Evolutionary conservation across 2,329 filamentous ascomycete genomes (phyloP).

Genomic region (Aspergillus nomiae): DNA sequence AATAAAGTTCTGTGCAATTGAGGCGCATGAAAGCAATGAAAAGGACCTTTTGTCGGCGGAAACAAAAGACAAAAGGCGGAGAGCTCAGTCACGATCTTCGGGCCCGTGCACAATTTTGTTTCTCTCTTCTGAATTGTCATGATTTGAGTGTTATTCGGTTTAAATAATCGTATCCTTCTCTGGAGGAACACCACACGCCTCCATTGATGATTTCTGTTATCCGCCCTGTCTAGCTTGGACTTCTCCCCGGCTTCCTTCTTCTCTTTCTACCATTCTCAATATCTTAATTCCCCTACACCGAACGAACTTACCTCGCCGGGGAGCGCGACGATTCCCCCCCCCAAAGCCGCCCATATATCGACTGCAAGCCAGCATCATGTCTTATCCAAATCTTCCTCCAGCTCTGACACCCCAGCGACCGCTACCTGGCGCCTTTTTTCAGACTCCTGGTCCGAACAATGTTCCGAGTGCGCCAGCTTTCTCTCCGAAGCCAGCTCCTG

Average conservation of each 20-base stretch:
- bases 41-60: constrained; percentile 11
- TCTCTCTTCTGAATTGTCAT: constrained; percentile 23
- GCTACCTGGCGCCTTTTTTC: constrained; percentile 45
- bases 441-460: constrained; percentile 41
- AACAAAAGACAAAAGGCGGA: constrained; percentile 23
- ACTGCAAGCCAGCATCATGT: constrained; percentile 37
- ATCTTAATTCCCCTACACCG: constrained; percentile 21
- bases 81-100: constrained; percentile 16
- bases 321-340: constrained; percentile 22
- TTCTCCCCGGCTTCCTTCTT: constrained; percentile 2
- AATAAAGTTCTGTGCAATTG: not conserved
- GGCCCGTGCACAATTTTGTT: constrained; percentile 43
- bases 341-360: constrained; percentile 5
- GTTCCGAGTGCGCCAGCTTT: constrained; percentile 40
- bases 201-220: constrained; percentile 20
- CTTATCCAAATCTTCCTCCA: constrained; percentile 40
- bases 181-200: constrained; percentile 17
- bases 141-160: constrained; percentile 13
- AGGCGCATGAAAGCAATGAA: not conserved
- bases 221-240: constrained; percentile 9
- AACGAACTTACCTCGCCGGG: constrained; percentile 23
- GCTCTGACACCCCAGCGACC: constrained; percentile 42
- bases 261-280: constrained; percentile 8
- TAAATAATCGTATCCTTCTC: constrained; percentile 10
- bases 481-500: constrained; percentile 30